Base-by-base conservation (phyloP, 2,329 filamentous ascomycete species). In the Trichocomaceae sp. region DNA sequence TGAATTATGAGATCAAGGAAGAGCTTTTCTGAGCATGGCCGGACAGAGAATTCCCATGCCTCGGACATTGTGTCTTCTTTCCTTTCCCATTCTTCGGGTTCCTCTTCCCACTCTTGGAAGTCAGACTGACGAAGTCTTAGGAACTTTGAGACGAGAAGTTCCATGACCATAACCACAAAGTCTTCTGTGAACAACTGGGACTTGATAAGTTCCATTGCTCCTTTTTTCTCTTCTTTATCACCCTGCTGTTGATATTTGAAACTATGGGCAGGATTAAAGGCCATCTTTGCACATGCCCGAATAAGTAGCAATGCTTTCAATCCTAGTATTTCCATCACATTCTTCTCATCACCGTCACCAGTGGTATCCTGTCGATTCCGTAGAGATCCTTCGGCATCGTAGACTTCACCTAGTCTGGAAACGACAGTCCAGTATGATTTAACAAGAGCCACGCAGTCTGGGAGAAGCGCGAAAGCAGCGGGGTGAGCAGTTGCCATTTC, bases 81-180 rank as follows among this genome's bases (percentile, higher is more conserved):
- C 60, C 88, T 85, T 69, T 96, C 92, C 91, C 93, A 99, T 52
- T 95, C 90, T 69, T 99, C 90, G 0, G 92, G 90, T 56, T 96
- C 90, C 65, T 95, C 87, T 66, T 95, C 87, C 93, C 93, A 99
- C 56, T 90, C 87, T 58, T 90, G 84, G 1, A 97, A 80, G 69
- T 99, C 93, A 50, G 84, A 83, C 57, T 87, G 82, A 33, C 90
- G 83, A 69, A 97, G 93, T 37, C 93, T 81, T 67, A 99, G 93
- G 61, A 96, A 89, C 63, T 87, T 85, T 1, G 87, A 90, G 50
- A 99, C 88, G 54, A 96, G 83, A 12, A 86, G 78, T 60, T 93
- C 89, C 67, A 93, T 89, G 61, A 95, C 86, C 60, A 91, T 83
- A 15, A 86, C 77, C 2, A 96, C 84, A 56, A 96, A 82, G 1